Base-by-base conservation (phyloP, 176 grass and related monocot genomes). In the Triticum monococcum region DNA sequence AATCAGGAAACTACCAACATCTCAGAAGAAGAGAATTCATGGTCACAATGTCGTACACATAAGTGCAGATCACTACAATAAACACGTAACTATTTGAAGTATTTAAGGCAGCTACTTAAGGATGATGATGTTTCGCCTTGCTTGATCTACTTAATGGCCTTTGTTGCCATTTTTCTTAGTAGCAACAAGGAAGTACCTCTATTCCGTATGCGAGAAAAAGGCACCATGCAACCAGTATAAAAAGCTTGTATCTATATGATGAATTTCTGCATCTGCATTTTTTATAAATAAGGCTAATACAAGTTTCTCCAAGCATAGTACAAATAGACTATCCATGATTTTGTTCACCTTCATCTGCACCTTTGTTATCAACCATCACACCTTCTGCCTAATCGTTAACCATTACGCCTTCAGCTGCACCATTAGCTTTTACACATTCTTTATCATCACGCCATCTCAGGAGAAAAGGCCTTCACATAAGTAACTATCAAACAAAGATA, bases 401-500 rank as follows among this genome's bases (percentile, higher is more conserved):
- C 68, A 83, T 86, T 79, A 71, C 88, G 84, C 22, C 70, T 64
- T 93, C 38, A 65, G 77, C 25, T 86, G 67, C 72, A 80, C 33
- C 33, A 18, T 91, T 70, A 45, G 79, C 54, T 24, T 88, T 73
- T 77, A 73, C 81, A 75, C n/a, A 88, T 68, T 88, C 88, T 45
- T 84, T 83, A 77, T 87, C 86, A 80, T 88, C 84, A 41, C 83
- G 75, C 60, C 94, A 89, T 87, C 66, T 92, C 88, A 98, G 63
- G 30, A 28, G 91, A 85, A 93, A 36, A 64, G 93, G 83, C 59
- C 95, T 91, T 45, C 84, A 91, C 95, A 98, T 77, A 79, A 98
- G 87, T 78, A 95, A 93, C 95, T 98, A 78, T 37, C 87, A 82
- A 75, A 88, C 76, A 32, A 28, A 79, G 38, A 78, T 78, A 75